phyloP scores from a whole-genome alignment of 257 asterid genomes.

The Capsicum pubescens region DNA sequence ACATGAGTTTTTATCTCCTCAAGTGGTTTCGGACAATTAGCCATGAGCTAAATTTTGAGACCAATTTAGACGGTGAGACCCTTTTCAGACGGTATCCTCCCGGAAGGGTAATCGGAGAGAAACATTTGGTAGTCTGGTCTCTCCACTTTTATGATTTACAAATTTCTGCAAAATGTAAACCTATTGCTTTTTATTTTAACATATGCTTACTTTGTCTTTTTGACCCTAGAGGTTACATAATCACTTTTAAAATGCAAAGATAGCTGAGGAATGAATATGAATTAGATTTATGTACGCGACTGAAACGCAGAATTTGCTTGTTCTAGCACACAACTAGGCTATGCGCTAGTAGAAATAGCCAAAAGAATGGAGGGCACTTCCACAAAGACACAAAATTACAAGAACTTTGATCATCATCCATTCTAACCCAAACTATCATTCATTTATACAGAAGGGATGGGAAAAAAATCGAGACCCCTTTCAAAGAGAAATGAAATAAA shows the following conservation, averaged over 20 bases:
- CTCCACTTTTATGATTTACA: not conserved
- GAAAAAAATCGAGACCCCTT: conserved; percentile 16
- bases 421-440: conserved; percentile 37
- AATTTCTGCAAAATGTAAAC: not conserved
- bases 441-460: conserved; percentile 39
- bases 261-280: conserved; percentile 28
- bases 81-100: too few species aligned
- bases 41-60: too few species aligned
- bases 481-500: not conserved
- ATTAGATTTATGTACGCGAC: conserved; percentile 34
- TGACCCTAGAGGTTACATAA: not conserved
- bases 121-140: too few species aligned
- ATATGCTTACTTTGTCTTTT: not conserved
- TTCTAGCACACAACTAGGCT: conserved; percentile 18
- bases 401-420: conserved; percentile 30
- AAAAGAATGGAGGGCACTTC: conserved; percentile 31
- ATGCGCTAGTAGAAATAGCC: not conserved
- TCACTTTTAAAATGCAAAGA: not conserved
- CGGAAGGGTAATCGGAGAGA: too few species aligned
- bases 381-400: conserved; percentile 13
- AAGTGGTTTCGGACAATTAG: too few species aligned
- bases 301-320: conserved; percentile 30
- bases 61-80: too few species aligned
- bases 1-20: too few species aligned
- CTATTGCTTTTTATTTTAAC: not conserved